These are phyloP conservation scores for Phytophthora tubulina DNA, from an alignment of 352 stramenopile species.

Conservation along the genomic window DNA sequence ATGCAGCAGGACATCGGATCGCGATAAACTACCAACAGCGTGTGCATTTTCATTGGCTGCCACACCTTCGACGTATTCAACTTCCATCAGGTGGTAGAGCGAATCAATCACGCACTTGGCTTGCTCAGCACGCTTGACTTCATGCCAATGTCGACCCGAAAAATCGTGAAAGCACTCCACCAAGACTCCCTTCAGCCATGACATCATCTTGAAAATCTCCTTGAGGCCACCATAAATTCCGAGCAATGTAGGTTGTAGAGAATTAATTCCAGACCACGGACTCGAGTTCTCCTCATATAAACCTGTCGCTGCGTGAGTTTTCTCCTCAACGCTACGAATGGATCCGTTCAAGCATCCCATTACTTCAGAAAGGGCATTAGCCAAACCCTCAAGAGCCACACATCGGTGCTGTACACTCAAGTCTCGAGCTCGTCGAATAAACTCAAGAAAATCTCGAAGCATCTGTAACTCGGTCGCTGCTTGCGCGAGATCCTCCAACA, in stretches of 20 bases:
- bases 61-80: constrained; percentile 50
- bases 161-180: constrained; percentile 45
- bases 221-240: constrained; percentile 53
- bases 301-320: constrained; percentile 2
- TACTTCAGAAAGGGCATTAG: constrained; percentile 51
- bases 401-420: constrained; percentile 34
- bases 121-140: constrained; percentile 50
- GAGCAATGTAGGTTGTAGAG: constrained; percentile 55
- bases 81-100: constrained; percentile 55
- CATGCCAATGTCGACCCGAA: constrained; percentile 28
- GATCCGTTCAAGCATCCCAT: constrained; percentile 32
- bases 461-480: constrained; percentile 60
- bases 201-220: constrained; percentile 52
- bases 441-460: constrained; percentile 53
- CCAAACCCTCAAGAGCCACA: constrained; percentile 60
- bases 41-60: constrained; percentile 5
- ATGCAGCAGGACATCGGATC: constrained; percentile 56
- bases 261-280: constrained; percentile 36
- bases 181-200: constrained; percentile 53
- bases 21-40: constrained; percentile 29
- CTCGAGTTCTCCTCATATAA: constrained; percentile 17
- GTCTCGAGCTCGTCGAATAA: constrained; percentile 27
- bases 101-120: constrained; percentile 51
- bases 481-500: constrained; percentile 44
- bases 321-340: constrained; percentile 40